Percentiles rank a stretch among this genome's conserved stretches.
phyloP scores from a whole-genome alignment of 1,139 yeast genomes.

The Suhomyces atakaporum region DNA sequence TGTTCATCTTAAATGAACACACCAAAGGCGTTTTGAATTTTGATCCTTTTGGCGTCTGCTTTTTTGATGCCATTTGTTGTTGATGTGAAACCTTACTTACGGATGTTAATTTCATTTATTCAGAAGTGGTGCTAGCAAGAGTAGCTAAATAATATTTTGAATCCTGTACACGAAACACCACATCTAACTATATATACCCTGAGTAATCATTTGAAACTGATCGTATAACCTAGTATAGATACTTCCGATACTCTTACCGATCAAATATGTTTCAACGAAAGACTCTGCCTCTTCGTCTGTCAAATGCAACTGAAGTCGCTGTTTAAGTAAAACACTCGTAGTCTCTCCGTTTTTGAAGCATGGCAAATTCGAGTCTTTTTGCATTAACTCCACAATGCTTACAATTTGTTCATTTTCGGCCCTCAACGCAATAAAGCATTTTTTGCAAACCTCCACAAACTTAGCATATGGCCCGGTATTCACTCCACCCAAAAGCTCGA shows the following conservation, averaged over 20 bases:
- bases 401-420: slow-evolving; percentile 71
- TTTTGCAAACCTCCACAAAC: slow-evolving; percentile 64
- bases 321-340: slow-evolving; percentile 74
- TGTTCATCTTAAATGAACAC: not conserved
- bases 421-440: slow-evolving; percentile 72
- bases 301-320: slow-evolving; percentile 76
- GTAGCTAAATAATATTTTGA: too few species aligned
- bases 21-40: not conserved
- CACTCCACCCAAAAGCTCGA: slow-evolving; percentile 81
- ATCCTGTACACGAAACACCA: slow-evolving; percentile 6
- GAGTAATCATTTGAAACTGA: slow-evolving; percentile 90
- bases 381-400: slow-evolving; percentile 89
- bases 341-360: slow-evolving; percentile 88
- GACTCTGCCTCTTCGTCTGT: slow-evolving; percentile 71
- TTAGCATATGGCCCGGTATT: slow-evolving; percentile 58
- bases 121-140: too few species aligned
- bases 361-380: slow-evolving; percentile 83
- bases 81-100: not conserved
- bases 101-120: too few species aligned
- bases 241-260: slow-evolving; percentile 83
- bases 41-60: not conserved
- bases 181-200: slow-evolving; percentile 76
- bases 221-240: slow-evolving; percentile 89
- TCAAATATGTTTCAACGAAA: slow-evolving; percentile 73
- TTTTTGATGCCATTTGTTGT: not conserved